A percentile compares a stretch with the other conserved stretches of the same genome.
Conservation (phyloP, 2,329 filamentous ascomycete species). For the Hortaea sp. region DNA sequence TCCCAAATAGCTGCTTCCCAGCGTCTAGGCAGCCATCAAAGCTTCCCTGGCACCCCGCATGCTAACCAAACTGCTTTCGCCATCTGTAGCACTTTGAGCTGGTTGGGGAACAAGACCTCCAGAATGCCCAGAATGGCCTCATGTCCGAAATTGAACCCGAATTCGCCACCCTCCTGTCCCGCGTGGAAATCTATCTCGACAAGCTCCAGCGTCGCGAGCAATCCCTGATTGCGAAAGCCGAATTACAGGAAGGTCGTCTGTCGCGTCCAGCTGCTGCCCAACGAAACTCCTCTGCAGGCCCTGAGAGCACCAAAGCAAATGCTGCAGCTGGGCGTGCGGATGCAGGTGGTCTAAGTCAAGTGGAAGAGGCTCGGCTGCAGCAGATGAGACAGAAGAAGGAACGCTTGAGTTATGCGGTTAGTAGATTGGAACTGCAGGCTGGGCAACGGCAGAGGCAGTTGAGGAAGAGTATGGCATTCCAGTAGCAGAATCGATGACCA, state of each 20-base stretch:
- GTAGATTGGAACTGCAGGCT: conserved; percentile 77
- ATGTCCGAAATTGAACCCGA: conserved; percentile 86
- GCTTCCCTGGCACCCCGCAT: background rate
- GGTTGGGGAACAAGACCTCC: conserved; percentile 73
- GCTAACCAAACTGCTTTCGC: background rate
- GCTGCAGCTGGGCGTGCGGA: background rate
- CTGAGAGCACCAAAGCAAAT: background rate
- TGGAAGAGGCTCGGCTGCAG: conserved; percentile 50
- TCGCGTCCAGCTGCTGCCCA: conserved; percentile 19
- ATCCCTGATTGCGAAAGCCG: conserved; percentile 68
- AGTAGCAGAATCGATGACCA: background rate
- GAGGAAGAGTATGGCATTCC: conserved; percentile 60
- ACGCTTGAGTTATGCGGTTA: conserved; percentile 74
- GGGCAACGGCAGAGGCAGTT: conserved; percentile 62
- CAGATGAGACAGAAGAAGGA: conserved; percentile 73
- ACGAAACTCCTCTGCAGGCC: conserved; percentile 9
- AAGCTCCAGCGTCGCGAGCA: conserved; percentile 76
- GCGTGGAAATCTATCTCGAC: conserved; percentile 74
- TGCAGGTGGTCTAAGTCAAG: conserved; percentile 25
- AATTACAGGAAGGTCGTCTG: conserved; percentile 69
- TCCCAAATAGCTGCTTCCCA: background rate
- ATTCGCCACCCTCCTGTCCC: conserved; percentile 65
- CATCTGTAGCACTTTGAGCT: conserved; percentile 72
- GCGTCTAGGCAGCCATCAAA: conserved; percentile 1
- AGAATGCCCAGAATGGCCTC: conserved; percentile 70